Conservation (phyloP, 192 early-diverging fungal genomes). For the Rhizophagus prolifer region DNA sequence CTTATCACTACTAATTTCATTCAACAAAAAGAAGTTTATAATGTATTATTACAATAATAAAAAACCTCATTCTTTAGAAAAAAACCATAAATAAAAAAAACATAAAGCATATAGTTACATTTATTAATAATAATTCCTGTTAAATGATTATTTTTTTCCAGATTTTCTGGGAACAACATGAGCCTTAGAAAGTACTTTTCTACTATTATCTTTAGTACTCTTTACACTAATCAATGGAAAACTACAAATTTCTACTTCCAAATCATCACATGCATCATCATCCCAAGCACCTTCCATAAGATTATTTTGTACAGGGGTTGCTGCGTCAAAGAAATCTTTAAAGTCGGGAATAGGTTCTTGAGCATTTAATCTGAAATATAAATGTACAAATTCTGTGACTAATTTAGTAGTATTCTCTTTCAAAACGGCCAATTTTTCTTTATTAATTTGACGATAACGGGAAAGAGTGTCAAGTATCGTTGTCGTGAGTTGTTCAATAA, state of each 20-base stretch:
- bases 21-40: neutral
- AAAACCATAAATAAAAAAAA: neutral
- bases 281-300: slow-evolving; percentile 21
- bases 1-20: neutral
- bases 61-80: neutral
- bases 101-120: neutral
- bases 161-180: slow-evolving; percentile 6
- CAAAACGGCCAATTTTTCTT: neutral
- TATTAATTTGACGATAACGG: slow-evolving; percentile 10
- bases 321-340: slow-evolving; percentile 10
- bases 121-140: neutral
- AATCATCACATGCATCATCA: slow-evolving; percentile 15
- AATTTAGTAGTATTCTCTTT: neutral
- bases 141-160: too few relatives aligned
- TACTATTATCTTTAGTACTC: neutral
- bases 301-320: neutral
- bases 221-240: slow-evolving; percentile 22
- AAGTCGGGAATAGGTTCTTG: slow-evolving; percentile 29
- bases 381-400: slow-evolving; percentile 2
- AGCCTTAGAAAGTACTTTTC: slow-evolving; percentile 19
- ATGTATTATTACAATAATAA: neutral
- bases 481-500: slow-evolving; percentile 9
- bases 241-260: slow-evolving; percentile 29
- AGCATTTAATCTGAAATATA: slow-evolving; percentile 27
- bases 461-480: neutral